Evolutionary conservation across 129 eudicot genomes (phyloP).

Genomic region (Tanacetum coccineum): DNA sequence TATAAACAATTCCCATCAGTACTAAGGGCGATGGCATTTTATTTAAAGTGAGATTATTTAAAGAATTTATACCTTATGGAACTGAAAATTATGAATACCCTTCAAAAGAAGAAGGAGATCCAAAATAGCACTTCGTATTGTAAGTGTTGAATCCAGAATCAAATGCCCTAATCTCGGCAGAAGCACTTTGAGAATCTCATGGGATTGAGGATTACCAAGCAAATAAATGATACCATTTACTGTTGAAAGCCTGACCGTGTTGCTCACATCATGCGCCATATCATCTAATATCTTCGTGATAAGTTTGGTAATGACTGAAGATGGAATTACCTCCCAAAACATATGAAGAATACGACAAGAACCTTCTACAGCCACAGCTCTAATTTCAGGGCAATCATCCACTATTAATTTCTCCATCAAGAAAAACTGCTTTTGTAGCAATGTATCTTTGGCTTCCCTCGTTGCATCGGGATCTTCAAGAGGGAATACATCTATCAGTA

Average conservation of each 20-base stretch:
- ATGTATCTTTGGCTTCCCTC: slow-evolving; percentile 69
- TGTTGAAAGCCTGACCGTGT: slow-evolving; percentile 79
- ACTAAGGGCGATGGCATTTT: background rate
- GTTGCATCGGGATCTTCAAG: slow-evolving; percentile 93
- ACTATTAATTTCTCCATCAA: slow-evolving; percentile 66
- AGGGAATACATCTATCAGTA: slow-evolving; percentile 85
- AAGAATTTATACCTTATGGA: slow-evolving; percentile 63
- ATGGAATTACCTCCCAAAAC: slow-evolving; percentile 90
- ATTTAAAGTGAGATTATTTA: slow-evolving; percentile 3
- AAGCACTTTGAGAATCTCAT: slow-evolving; percentile 84
- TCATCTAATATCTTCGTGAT: slow-evolving; percentile 71
- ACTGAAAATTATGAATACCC: slow-evolving; percentile 70
- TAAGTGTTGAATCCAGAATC: slow-evolving; percentile 58
- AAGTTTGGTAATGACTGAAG: slow-evolving; percentile 72
- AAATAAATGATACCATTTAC: slow-evolving; percentile 81
- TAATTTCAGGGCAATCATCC: slow-evolving; percentile 88
- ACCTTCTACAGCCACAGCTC: slow-evolving; percentile 97
- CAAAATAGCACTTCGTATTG: slow-evolving; percentile 60
- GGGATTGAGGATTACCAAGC: slow-evolving; percentile 93
- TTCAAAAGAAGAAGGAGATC: slow-evolving; percentile 76
- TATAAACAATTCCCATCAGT: background rate
- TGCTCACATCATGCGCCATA: slow-evolving; percentile 64
- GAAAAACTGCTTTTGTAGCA: slow-evolving; percentile 78
- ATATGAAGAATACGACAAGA: slow-evolving; percentile 79
- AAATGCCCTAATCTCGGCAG: slow-evolving; percentile 75